phyloP scores from a whole-genome alignment of 139 green algal species.

The Pleodorina starrii region DNA sequence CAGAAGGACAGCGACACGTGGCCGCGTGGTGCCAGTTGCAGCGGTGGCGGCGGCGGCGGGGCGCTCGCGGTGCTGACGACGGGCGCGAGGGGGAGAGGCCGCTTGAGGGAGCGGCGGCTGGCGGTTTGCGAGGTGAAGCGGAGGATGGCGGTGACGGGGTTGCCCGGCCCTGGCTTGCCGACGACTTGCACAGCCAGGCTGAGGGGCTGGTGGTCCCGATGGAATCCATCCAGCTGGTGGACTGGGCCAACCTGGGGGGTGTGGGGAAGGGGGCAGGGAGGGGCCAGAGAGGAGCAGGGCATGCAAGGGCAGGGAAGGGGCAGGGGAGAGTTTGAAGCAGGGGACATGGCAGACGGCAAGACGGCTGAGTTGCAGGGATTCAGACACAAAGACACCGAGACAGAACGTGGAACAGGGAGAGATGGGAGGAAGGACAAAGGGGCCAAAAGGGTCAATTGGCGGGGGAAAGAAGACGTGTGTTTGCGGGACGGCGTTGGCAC shows the following conservation, averaged over 20 bases:
- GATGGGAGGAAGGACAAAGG: no score
- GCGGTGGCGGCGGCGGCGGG: neutral
- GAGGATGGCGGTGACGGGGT: slow-evolving; percentile 1
- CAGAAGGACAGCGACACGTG: neutral
- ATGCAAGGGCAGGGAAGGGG: neutral
- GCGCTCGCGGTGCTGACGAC: no score
- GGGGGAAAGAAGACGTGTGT: no score
- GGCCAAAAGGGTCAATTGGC: no score
- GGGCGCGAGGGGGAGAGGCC: no score
- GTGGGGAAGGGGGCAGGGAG: no score
- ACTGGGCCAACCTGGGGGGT: slow-evolving; percentile 32
- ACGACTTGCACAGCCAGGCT: slow-evolving; percentile 27
- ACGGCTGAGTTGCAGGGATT: no score
- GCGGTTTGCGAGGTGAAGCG: neutral
- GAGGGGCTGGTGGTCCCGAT: neutral
- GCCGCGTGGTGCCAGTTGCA: neutral
- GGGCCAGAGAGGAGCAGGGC: neutral
- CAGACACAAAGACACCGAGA: neutral
- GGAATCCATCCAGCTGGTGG: slow-evolving; percentile 10
- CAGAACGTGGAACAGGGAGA: no score
- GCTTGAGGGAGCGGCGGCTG: neutral
- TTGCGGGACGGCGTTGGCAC: no score
- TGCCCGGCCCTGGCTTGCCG: slow-evolving; percentile 12
- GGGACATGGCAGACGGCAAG: no score
- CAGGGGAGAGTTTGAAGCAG: no score